Evolutionary conservation across 768 basidiomycete genomes (phyloP), one percentile per base, ranked within the genome.

Genomic region (Mycena filopes): DNA sequence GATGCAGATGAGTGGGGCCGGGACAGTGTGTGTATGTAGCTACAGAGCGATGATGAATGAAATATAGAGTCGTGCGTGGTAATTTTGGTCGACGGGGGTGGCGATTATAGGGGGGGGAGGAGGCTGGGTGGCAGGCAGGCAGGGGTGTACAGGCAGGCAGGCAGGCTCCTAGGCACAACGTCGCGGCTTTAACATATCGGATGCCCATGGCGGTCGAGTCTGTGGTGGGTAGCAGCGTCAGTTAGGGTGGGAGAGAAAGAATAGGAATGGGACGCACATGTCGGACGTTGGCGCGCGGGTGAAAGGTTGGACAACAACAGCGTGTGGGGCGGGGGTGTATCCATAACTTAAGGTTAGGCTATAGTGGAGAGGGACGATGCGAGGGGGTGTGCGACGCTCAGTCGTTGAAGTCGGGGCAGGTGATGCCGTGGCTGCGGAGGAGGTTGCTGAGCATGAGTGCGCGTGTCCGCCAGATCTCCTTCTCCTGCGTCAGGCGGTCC

Each of bases 391-490:
- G n/a, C n/a, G 75, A 74, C 16, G 63, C 18, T 69, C 46, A 71
- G 43, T 71, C 72, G 31, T 62, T 62, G 67, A 74, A 78, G 25
- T 77, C 77, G 12, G 85, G 85, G 50, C 79, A 82, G 20, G 83
- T 76, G 31, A 84, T 76, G 4, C 82, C 82, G 55, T 86, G 83
- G 60, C 81, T 81, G 48, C 77, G 77, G 11, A 87, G 79, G 51
- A 86, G 74, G 12, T 82, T 82, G 68, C 82, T 78, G 21, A 74
- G 68, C 31, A 66, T 74, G 38, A 73, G 55, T 11, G 86, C 82
- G 26, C 81, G 80, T 36, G 76, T 77, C 73, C 79, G 83, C 87
- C 85, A 87, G 72, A 78, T 70, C 76, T 87, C 86, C 70, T 81
- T 79, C 73, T 88, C 86, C 66, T 67, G 72, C 67, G 79, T 82